phyloP scores from a whole-genome alignment of 2,329 filamentous ascomycete genomes.

The Claviceps quebecensis region DNA sequence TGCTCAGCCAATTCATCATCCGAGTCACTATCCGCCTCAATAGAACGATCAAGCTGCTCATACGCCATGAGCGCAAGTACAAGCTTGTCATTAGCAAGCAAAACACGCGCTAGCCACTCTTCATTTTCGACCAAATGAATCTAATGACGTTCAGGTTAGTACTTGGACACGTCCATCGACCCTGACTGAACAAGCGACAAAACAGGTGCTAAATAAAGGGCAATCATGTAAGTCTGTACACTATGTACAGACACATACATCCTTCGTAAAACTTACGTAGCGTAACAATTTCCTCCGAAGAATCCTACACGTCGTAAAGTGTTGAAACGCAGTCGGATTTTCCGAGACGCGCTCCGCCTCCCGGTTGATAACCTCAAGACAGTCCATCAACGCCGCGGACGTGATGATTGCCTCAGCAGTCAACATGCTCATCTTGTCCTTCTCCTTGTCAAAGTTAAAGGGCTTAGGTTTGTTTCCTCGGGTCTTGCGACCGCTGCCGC shows the following conservation, averaged over 20 bases:
- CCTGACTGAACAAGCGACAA: too few relatives aligned
- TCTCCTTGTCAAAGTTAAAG: constrained; percentile 80
- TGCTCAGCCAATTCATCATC: constrained; percentile 55
- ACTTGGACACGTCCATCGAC: too few relatives aligned
- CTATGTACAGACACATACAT: background rate
- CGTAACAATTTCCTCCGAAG: constrained; percentile 73
- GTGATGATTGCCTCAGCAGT: constrained; percentile 83
- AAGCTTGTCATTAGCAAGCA: constrained; percentile 93
- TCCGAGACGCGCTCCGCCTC: constrained; percentile 80
- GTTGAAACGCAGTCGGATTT: constrained; percentile 57
- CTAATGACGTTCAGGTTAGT: constrained; percentile 18
- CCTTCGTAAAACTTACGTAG: constrained; percentile 38
- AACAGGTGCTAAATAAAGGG: too few relatives aligned
- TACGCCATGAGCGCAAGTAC: constrained; percentile 86
- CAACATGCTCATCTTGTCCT: constrained; percentile 71
- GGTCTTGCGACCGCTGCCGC: constrained; percentile 29
- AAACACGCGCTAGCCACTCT: constrained; percentile 77
- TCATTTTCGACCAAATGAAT: constrained; percentile 86
- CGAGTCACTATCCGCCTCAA: constrained; percentile 60
- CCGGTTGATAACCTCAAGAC: constrained; percentile 78
- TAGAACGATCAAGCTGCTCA: constrained; percentile 80
- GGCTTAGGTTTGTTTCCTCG: constrained; percentile 34
- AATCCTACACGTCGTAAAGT: constrained; percentile 77
- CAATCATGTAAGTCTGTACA: too few relatives aligned
- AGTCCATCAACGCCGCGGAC: constrained; percentile 80